Evolutionary conservation across 352 stramenopile genomes (phyloP).

Genomic region (Phytophthora brassicae): DNA sequence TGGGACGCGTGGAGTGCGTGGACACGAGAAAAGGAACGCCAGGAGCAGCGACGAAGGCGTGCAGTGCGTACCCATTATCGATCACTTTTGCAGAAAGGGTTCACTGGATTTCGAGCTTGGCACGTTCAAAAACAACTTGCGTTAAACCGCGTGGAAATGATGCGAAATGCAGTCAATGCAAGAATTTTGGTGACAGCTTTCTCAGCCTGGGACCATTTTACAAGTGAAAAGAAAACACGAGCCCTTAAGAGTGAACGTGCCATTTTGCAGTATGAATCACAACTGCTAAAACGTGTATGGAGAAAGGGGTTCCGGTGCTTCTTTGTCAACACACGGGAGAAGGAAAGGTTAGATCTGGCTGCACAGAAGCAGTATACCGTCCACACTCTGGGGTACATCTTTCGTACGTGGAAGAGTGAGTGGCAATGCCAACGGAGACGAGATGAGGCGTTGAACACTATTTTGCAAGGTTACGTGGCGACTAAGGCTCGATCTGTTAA

Average conservation of each 20-base stretch:
- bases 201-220: conserved; percentile 25
- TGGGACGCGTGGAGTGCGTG: conserved; percentile 28
- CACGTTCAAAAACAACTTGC: conserved; percentile 3
- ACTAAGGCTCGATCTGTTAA: conserved; percentile 5
- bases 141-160: conserved; percentile 16
- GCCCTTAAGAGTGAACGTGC: conserved; percentile 20
- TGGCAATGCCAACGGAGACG: conserved; percentile 14
- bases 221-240: conserved; percentile 20
- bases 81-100: conserved; percentile 19
- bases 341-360: conserved; percentile 8
- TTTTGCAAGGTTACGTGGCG: conserved; percentile 4
- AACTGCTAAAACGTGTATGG: conserved; percentile 30
- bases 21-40: conserved; percentile 16
- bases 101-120: conserved; percentile 19
- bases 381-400: conserved; percentile 7
- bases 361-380: conserved; percentile 6
- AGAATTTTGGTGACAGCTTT: conserved; percentile 15
- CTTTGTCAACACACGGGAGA: conserved; percentile 5
- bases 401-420: conserved; percentile 21
- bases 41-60: conserved; percentile 27
- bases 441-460: background rate
- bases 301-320: conserved; percentile 20
- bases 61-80: conserved; percentile 36
- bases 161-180: conserved; percentile 18
- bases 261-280: conserved; percentile 11